These are phyloP conservation scores for Craterostigma plantagineum DNA, from an alignment of 257 asterid species.

Conservation along the genomic window DNA sequence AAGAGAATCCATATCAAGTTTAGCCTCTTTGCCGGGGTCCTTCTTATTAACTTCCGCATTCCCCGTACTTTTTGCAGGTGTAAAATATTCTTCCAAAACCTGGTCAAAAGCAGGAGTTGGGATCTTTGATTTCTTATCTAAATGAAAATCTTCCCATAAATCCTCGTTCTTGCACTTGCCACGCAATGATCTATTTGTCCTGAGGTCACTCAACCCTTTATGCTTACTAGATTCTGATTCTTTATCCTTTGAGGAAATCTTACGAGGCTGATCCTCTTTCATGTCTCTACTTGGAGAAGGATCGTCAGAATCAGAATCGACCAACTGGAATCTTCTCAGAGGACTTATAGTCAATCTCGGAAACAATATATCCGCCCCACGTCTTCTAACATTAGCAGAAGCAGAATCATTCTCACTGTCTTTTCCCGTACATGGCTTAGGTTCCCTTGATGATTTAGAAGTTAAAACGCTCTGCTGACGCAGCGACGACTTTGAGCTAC, in stretches of 20 bases:
- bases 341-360: slow-evolving; percentile 55
- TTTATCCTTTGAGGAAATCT: slow-evolving; percentile 12
- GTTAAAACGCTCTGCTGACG: slow-evolving; percentile 24
- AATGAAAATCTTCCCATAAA: slow-evolving; percentile 49
- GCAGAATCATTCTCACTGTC: slow-evolving; percentile 22
- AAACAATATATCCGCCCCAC: slow-evolving; percentile 16
- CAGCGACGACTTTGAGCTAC: slow-evolving; percentile 67
- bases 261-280: slow-evolving; percentile 8
- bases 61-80: slow-evolving; percentile 22
- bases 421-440: slow-evolving; percentile 21
- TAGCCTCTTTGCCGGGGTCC: slow-evolving; percentile 14
- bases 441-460: slow-evolving; percentile 24
- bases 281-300: slow-evolving; percentile 20
- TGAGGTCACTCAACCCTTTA: slow-evolving; percentile 12
- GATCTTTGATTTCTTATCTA: slow-evolving; percentile 25
- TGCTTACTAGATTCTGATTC: slow-evolving; percentile 12
- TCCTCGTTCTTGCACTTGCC: slow-evolving; percentile 21
- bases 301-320: slow-evolving; percentile 63
- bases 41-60: slow-evolving; percentile 13
- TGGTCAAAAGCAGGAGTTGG: slow-evolving; percentile 84
- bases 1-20: slow-evolving; percentile 12
- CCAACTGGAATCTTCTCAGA: slow-evolving; percentile 69
- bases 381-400: slow-evolving; percentile 14
- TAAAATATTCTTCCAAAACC: slow-evolving; percentile 57
- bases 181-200: slow-evolving; percentile 16